Evolutionary conservation across 345 rosid genomes (phyloP).

Genomic region (Linum trigynum): DNA sequence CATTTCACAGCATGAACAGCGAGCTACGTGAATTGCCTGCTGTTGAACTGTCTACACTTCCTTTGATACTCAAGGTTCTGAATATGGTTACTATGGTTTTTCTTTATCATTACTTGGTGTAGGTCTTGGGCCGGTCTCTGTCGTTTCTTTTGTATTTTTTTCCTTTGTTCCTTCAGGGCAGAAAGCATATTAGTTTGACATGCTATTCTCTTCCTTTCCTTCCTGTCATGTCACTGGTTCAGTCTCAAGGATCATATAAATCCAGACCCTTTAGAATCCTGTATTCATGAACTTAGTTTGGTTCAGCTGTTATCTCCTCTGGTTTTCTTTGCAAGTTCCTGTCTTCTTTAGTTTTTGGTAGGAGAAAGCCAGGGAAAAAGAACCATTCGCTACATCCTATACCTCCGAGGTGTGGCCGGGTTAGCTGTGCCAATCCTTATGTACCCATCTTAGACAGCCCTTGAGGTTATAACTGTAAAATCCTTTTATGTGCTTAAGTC

Average conservation of each 20-base stretch:
- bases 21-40: constrained; percentile 91
- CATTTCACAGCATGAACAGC: constrained; percentile 67
- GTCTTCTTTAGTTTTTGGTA: background rate
- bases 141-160: background rate
- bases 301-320: background rate
- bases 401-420: background rate
- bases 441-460: background rate
- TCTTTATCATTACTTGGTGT: constrained; percentile 1
- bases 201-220: background rate
- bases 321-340: background rate
- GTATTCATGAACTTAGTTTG: background rate
- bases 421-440: background rate
- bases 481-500: background rate
- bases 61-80: constrained; percentile 68
- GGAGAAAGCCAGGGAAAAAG: background rate
- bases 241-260: no score
- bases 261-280: no score
- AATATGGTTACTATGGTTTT: constrained; percentile 12
- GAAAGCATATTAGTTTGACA: background rate
- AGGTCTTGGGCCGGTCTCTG: background rate
- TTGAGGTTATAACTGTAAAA: background rate
- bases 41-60: constrained; percentile 87
- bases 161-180: background rate
- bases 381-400: background rate
- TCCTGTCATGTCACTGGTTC: background rate